A percentile compares a stretch with the other conserved stretches of the same genome.
phyloP scores from a whole-genome alignment of 1,284 basidiomycete species.

The Fomes fomentarius region DNA sequence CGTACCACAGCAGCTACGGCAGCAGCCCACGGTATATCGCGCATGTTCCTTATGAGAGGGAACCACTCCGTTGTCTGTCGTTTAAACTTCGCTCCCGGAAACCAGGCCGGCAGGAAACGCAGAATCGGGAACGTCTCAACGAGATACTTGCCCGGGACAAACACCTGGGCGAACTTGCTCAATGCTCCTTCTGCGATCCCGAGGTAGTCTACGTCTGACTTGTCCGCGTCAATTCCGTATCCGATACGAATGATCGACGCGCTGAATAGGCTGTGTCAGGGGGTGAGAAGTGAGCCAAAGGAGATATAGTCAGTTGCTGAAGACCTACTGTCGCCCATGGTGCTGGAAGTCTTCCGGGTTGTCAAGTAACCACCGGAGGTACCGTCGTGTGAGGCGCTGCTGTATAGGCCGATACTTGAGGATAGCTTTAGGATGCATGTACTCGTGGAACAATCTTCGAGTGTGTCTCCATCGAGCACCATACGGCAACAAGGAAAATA shows the following conservation, averaged over 20 bases:
- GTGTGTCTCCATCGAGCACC: conserved; percentile 7
- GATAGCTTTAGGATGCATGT: conserved; percentile 4
- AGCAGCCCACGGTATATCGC: neutral
- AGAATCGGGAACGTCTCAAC: conserved; percentile 10
- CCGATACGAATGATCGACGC: conserved; percentile 27
- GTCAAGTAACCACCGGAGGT: conserved; percentile 6
- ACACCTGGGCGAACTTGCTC: conserved; percentile 5
- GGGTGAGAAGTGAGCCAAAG: no score
- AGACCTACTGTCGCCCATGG: conserved; percentile 14
- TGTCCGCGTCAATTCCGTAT: conserved; percentile 36
- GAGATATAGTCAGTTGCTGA: no score
- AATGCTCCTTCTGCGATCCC: conserved; percentile 6
- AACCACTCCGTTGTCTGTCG: neutral
- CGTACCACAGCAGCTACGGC: no score
- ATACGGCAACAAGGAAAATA: conserved; percentile 2
- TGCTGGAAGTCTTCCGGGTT: conserved; percentile 7
- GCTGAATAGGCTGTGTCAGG: neutral
- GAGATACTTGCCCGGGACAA: conserved; percentile 10
- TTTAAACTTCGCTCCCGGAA: conserved; percentile 9
- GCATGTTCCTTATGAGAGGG: neutral
- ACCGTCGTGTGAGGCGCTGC: conserved; percentile 2
- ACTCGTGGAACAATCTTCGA: conserved; percentile 13
- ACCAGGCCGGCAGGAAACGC: conserved; percentile 4
- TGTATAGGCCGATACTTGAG: conserved; percentile 6
- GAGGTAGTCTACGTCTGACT: conserved; percentile 3